Conservation (phyloP, 257 asterid genomes). For the Nicotiana tabacum region DNA sequence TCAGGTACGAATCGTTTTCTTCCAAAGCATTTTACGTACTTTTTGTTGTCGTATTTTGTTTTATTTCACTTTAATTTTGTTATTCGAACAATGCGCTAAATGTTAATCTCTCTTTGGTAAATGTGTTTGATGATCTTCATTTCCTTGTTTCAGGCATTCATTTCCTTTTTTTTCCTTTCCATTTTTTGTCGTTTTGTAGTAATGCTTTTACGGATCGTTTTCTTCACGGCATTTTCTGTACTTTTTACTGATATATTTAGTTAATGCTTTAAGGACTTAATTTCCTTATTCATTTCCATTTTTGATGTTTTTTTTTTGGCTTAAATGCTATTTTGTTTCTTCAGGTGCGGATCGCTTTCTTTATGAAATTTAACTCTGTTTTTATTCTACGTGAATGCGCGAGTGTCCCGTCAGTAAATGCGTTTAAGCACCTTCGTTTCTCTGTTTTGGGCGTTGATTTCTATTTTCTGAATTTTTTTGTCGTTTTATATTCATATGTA, state of each 20-base stretch:
- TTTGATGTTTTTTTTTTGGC: neutral
- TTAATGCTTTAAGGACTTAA: neutral
- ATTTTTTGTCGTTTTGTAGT: neutral
- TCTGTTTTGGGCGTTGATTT: neutral
- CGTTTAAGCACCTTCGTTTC: neutral
- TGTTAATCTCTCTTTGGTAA: neutral
- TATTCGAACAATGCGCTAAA: neutral
- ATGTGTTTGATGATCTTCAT: neutral
- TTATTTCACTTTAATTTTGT: neutral
- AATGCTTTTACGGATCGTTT: slow-evolving; percentile 4
- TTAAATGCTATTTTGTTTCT: neutral
- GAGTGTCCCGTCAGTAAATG: neutral
- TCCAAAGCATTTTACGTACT: neutral
- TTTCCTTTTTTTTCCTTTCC: neutral
- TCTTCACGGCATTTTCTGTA: neutral
- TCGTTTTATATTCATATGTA: neutral
- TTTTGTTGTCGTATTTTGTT: slow-evolving; percentile 21
- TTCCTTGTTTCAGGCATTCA: neutral
- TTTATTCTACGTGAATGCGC: neutral
- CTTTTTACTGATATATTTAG: neutral
- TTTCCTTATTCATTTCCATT: neutral
- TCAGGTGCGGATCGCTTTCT: neutral
- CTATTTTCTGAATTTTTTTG: neutral
- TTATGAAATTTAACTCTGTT: neutral
- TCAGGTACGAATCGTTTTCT: slow-evolving; percentile 18